These are phyloP conservation scores for Pichia sp. DNA, from an alignment of 1,139 yeast species.

Conservation along the genomic window DNA sequence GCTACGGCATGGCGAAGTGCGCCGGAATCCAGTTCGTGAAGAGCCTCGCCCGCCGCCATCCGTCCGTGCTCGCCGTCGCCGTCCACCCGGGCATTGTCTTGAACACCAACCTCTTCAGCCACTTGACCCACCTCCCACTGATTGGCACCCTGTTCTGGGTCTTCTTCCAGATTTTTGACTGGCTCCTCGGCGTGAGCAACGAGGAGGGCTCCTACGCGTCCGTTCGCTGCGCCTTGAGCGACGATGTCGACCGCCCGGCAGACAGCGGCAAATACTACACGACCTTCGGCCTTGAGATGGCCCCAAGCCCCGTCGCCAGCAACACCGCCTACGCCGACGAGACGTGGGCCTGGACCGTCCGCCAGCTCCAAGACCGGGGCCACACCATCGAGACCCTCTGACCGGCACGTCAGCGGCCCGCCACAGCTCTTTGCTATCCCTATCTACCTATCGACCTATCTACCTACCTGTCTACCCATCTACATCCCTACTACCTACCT, in stretches of 20 bases:
- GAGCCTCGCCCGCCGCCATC: conserved; percentile 61
- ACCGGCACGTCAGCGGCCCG: not conserved
- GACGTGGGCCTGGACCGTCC: conserved; percentile 83
- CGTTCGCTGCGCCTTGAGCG: conserved; percentile 58
- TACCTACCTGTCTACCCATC: too few species aligned
- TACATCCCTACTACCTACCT: too few species aligned
- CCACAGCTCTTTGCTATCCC: not conserved
- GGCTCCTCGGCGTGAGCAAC: conserved; percentile 61
- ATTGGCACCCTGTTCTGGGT: conserved; percentile 71
- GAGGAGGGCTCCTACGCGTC: conserved; percentile 72
- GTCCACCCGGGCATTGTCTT: conserved; percentile 86
- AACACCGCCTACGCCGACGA: conserved; percentile 60
- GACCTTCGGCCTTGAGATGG: conserved; percentile 52
- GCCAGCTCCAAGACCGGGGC: conserved; percentile 53
- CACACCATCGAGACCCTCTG: conserved; percentile 27
- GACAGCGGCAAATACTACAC: conserved; percentile 69
- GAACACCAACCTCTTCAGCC: conserved; percentile 69
- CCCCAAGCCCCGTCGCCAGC: conserved; percentile 55
- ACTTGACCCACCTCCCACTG: conserved; percentile 74
- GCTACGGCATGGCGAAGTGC: conserved; percentile 77
- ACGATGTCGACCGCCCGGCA: conserved; percentile 43
- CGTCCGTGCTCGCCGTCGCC: conserved; percentile 57
- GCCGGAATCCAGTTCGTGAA: conserved; percentile 75
- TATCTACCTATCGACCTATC: too few species aligned
- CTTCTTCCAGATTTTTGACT: conserved; percentile 62